Evolutionary conservation across 208 protist genomes (phyloP), one percentile per base, ranked within the genome.

Genomic region (Leishmania turanica): DNA sequence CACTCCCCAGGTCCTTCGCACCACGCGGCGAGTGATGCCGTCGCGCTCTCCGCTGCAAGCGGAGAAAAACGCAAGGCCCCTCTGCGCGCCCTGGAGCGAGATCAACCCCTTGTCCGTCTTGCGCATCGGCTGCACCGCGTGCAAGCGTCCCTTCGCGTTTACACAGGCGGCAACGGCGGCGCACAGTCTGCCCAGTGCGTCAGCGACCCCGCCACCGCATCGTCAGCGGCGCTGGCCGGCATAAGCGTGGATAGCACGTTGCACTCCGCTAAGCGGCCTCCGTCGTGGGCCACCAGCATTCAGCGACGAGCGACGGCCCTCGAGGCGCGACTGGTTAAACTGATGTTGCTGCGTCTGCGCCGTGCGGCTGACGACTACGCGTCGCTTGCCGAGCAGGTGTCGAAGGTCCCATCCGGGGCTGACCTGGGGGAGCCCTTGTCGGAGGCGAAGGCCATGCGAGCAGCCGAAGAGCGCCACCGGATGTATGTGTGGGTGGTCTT

Each of bases 291-390:
- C 4, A 3, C 24, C 21, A 45, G 15, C 51, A 60, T 79, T 21
- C 74, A 72, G 34, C 82, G 82, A 5, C 77, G 82, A 53, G 78
- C 75, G 3, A 77, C 72, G 2, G 75, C 82, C 2, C 47, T 86
- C 15, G 82, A 86, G 45, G 75, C 66, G 42, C 82, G 82, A 2
- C 78, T 86, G 11, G 66, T 82, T 21, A 86, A 86, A 74, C 47
- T 82, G 34, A 47, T 86, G 64, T 3, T 82, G 54, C 53, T 31
- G 64, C 77, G 47, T 3, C 82, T 86, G 53, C 77, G 82, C 24
- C 78, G 82, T 7, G 75, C 74, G 37, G 82, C 78, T 7, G 82
- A 86, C 74, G 66, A 27, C 0, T 74, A 79, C 68, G 82, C 82
- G 47, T 77, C 58, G 17, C 40, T 81, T 1, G 21, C n/a, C 19